Evolutionary conservation across 495 filamentous ascomycete species (phyloP), one percentile per base, ranked within the genome.

Genomic region (Chaetomium cochliodes): DNA sequence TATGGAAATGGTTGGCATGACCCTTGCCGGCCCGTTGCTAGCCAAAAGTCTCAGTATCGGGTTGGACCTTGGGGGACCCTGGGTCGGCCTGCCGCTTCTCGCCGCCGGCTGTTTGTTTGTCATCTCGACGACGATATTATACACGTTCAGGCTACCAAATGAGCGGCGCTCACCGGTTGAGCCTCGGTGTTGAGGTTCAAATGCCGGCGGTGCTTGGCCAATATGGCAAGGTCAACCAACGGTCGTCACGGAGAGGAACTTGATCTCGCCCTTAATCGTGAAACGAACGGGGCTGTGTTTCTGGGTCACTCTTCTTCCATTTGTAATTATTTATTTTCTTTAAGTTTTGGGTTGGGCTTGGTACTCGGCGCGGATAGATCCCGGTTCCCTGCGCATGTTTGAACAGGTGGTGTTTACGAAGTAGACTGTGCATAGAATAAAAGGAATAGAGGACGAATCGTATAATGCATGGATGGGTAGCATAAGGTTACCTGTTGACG

Each of bases 61-160:
- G 15, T 16, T 72, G 22, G n/a, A 65, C 13, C 57, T 67, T 4
- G 74, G 73, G 0, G 74, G 69, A 1, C 23, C 55, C 18, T 73
- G 69, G 71, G 58, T 70, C 2, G 74, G 74, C 2, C 62, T 76
- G 16, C 73, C 74, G 11, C 73, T 76, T 53, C 2, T 73, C 5
- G 44, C 49, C 0, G 68, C 72, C 0, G 73, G 53, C 6, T 9
- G 65, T n/a, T 64, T 76, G 15, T 64, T 69, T 12, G n/a, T 26
- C 9, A 30, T 65, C 20, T 41, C 68, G 2, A 70, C 66, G 23
- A 28, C 58, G 22, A 65, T 76, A 26, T 16, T 72, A 52, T 72
- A 49, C 25, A 60, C 41, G 20, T 75, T 72, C 41, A 52, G 69
- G 55, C 26, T 66, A 28, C 66, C 71, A 20, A 26, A 30, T 5